Conservation (phyloP, 164 flowering plant genomes). For the Dillenia turbinata region DNA sequence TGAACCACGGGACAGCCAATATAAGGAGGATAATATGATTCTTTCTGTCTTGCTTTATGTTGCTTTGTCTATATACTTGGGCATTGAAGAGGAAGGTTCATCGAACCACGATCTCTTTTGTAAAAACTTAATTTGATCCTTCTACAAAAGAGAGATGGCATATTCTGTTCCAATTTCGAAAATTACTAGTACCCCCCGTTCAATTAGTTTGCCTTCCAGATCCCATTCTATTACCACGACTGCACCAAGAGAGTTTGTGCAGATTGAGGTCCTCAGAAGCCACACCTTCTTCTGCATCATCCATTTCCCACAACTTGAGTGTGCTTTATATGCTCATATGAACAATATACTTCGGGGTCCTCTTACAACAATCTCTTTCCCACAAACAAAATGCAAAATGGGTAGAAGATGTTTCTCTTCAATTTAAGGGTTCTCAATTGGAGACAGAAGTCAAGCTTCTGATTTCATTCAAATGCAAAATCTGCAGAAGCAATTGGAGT, state of each 20-base stretch:
- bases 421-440: slow-evolving; percentile 12
- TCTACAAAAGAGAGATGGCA: background rate
- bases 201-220: background rate
- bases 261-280: slow-evolving; percentile 12
- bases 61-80: background rate
- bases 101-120: background rate
- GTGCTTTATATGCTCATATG: slow-evolving; percentile 18
- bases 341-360: slow-evolving; percentile 23
- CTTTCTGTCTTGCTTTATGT: background rate
- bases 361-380: slow-evolving; percentile 15
- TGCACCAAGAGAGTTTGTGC: background rate
- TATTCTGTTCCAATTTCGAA: background rate
- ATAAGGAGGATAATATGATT: background rate
- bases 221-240: background rate
- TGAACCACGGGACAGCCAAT: background rate
- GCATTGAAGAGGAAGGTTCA: background rate
- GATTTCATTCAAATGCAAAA: slow-evolving; percentile 2
- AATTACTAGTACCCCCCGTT: background rate
- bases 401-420: slow-evolving; percentile 23
- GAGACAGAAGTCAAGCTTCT: no score
- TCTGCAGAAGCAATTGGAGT: background rate
- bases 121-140: no score
- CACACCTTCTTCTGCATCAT: slow-evolving; percentile 9
- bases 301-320: slow-evolving; percentile 9
- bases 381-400: background rate